phyloP scores from a whole-genome alignment of 805 yeast species.

The Wickerhamiella occidentalis region DNA sequence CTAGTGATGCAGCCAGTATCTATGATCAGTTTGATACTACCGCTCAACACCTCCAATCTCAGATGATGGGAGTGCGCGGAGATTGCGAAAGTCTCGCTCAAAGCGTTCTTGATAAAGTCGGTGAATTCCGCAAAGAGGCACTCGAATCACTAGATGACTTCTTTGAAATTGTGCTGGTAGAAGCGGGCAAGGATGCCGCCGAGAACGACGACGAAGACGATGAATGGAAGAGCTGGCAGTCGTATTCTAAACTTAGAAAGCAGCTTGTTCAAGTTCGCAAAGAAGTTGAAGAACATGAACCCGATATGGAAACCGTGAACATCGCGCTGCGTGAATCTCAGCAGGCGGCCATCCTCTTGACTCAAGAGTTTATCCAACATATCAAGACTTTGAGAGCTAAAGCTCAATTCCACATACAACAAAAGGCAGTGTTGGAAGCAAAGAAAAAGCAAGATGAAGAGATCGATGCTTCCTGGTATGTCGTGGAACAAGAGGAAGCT shows the following conservation, averaged over 20 bases:
- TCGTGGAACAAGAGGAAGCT: background rate
- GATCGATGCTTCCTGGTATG: slow-evolving; percentile 3
- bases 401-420: slow-evolving; percentile 21
- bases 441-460: background rate
- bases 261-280: slow-evolving; percentile 15
- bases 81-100: slow-evolving; percentile 23
- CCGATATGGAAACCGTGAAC: slow-evolving; percentile 19
- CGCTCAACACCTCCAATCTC: slow-evolving; percentile 17
- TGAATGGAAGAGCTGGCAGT: slow-evolving; percentile 23
- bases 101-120: slow-evolving; percentile 16
- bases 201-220: slow-evolving; percentile 34
- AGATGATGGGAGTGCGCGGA: slow-evolving; percentile 20
- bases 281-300: slow-evolving; percentile 17
- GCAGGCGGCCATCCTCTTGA: slow-evolving; percentile 20
- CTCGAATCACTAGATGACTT: slow-evolving; percentile 24
- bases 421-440: slow-evolving; percentile 10
- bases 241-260: slow-evolving; percentile 19
- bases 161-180: slow-evolving; percentile 21
- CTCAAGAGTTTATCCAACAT: slow-evolving; percentile 19
- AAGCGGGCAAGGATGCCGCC: slow-evolving; percentile 20
- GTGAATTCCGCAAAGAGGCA: slow-evolving; percentile 20
- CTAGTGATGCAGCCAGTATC: slow-evolving; percentile 16
- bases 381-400: slow-evolving; percentile 18
- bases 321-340: slow-evolving; percentile 22
- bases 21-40: slow-evolving; percentile 19